Base-by-base conservation (phyloP, 441 rosid genomes). In the Jatropha multifida region DNA sequence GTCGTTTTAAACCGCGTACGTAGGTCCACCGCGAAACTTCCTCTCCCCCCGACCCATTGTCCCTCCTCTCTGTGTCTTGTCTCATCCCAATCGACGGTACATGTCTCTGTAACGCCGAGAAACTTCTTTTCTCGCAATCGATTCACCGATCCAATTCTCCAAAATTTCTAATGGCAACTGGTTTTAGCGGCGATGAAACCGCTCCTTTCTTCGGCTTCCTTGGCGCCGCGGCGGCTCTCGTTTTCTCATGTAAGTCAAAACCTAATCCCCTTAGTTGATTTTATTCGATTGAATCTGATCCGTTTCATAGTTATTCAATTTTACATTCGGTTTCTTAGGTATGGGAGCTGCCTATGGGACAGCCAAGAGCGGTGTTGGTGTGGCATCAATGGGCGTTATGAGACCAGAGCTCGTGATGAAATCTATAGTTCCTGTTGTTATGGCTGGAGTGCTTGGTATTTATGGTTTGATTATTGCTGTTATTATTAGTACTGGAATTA, bases 191-290 rank as follows among this genome's bases (percentile, higher is more conserved):
- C 83, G 97, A 92, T 79, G 97, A 90, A 76, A 90, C 93, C 5
- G 97, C 97, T 15, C 94, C 93, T 5, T 89, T 92, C 90, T 92
- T 92, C 81, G 95, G 97, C 79, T 92, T 90, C 87, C 88, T 88
- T 40, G 94, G 94, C 60, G 94, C 94, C 11, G 91, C 97, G 0
- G 89, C 97, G 0, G 95, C 95, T 4, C 95, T 92, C 63, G 92
- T 92, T 56, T 92, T 92, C 89, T 90, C 95, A 44, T 92, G 95
- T 90, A 84, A 82, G 69, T 27, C 26, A 18, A 61, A 56, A 17
- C 58, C 32, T 11, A 37, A 60, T n/a, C 32, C 15, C 52, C 4
- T 26, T n/a, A 8, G 7, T 37, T 38, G 46, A 42, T 42, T 38
- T 11, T 14, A 20, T 73, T 56, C 20, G 26, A n/a, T 60, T 17